Base-by-base conservation (phyloP, 768 basidiomycete genomes). In the Suillus brevipes region DNA sequence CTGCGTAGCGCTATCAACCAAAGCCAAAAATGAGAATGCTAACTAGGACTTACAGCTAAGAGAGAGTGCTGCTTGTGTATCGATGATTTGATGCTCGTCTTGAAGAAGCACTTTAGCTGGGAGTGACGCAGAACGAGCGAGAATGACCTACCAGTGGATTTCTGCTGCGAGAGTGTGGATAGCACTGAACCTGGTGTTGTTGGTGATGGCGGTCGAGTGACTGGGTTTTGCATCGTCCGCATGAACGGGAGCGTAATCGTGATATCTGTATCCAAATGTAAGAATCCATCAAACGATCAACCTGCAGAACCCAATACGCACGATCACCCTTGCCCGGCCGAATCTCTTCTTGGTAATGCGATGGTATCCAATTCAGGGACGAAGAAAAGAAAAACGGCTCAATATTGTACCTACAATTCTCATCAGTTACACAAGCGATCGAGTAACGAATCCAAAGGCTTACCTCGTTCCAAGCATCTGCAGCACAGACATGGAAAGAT, bases 331-430 rank as follows among this genome's bases (percentile, higher is more conserved):
- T 12, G 3, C 62, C 69, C 3, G 50, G 57, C 1, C 65, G 64
- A 14, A 71, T 65, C 37, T 75, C 66, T 63, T 82, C 81, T 65
- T 81, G 80, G 61, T 79, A 82, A 37, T 80, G 78, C 0, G 79
- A 78, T 2, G 81, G 80, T 55, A 81, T 81, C 74, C 78, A 77
- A 63, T 80, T 80, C 20, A 79, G 63, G 0, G 81, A 81, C 0
- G 79, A 81, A 16, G 80, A 77, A 61, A 80, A 82, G 70, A 80
- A 82, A 67, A 82, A 81, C 0, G 81, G 80, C 63, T 82, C 80
- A 34, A 82, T 75, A 60, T 78, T 69, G 57, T 78, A 82, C 50
- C 82, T 82, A 49, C 7, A 36, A 16, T 13, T 40, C 43, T 62
- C 64, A 47, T 73, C 60, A n/a, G 60, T 3, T 2, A 8, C 12